Percentiles rank a stretch among this genome's conserved stretches.
Conservation (phyloP, 495 filamentous ascomycete genomes). For the Penicillium diatomitis region DNA sequence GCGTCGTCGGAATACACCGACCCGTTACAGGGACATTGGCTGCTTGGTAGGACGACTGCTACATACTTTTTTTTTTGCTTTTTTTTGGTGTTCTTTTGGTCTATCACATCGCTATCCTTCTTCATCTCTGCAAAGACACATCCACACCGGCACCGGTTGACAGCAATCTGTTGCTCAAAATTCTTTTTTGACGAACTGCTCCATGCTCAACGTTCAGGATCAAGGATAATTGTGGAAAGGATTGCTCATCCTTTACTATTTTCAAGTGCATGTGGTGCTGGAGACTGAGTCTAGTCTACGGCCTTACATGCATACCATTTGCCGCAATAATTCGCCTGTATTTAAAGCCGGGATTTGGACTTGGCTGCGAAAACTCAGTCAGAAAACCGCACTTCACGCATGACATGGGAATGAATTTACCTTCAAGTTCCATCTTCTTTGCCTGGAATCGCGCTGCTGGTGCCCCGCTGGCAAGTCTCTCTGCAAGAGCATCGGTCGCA, state of each 20-base stretch:
- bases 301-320: no score
- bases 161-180: no score
- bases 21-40: slow-evolving; percentile 35
- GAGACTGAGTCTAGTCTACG: no score
- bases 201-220: no score
- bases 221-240: no score
- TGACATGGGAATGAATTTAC: not conserved
- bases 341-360: not conserved
- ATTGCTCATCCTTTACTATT: no score
- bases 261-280: no score
- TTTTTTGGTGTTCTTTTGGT: not conserved
- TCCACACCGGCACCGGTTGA: no score
- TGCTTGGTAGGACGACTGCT: slow-evolving; percentile 33
- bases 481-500: slow-evolving; percentile 12
- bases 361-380: not conserved
- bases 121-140: not conserved
- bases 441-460: slow-evolving; percentile 8
- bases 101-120: not conserved
- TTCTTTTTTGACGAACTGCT: no score
- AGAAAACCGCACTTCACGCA: not conserved
- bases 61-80: slow-evolving; percentile 6
- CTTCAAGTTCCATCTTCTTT: slow-evolving; percentile 9
- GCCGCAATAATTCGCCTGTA: not conserved
- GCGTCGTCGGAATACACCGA: slow-evolving; percentile 51
- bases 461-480: slow-evolving; percentile 11